These are phyloP conservation scores for Haplosporangium sp. DNA, from an alignment of 371 early-diverging fungal species.

Conservation along the genomic window DNA sequence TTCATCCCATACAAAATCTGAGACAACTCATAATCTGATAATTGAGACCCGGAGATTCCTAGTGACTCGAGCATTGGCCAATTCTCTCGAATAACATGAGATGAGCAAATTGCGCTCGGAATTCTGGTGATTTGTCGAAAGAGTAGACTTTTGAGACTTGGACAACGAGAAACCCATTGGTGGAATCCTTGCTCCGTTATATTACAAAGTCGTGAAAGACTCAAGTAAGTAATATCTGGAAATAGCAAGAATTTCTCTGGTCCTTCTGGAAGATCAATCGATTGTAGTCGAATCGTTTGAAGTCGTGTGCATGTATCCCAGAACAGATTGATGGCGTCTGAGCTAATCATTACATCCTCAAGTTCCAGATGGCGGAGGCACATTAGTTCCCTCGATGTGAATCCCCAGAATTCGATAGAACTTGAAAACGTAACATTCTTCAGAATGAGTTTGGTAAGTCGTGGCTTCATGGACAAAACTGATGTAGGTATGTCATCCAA, in stretches of 20 bases:
- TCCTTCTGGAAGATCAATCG: neutral
- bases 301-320: neutral
- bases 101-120: neutral
- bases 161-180: neutral
- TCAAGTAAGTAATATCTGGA: neutral
- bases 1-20: neutral
- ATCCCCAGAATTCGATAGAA: neutral
- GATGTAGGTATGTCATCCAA: neutral
- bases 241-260: neutral
- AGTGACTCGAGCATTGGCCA: neutral
- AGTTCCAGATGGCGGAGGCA: neutral
- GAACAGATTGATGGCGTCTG: neutral
- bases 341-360: neutral
- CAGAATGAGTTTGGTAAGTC: neutral
- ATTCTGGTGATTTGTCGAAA: neutral
- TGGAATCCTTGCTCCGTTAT: neutral
- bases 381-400: neutral
- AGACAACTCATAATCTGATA: neutral
- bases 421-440: neutral
- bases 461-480: neutral
- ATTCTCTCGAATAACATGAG: neutral
- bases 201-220: neutral
- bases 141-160: neutral
- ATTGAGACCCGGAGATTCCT: neutral
- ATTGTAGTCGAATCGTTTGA: neutral